Evolutionary conservation across 208 protist genomes (phyloP), one percentile per base, ranked within the genome.

Genomic region (Crithidia acanthocephali): DNA sequence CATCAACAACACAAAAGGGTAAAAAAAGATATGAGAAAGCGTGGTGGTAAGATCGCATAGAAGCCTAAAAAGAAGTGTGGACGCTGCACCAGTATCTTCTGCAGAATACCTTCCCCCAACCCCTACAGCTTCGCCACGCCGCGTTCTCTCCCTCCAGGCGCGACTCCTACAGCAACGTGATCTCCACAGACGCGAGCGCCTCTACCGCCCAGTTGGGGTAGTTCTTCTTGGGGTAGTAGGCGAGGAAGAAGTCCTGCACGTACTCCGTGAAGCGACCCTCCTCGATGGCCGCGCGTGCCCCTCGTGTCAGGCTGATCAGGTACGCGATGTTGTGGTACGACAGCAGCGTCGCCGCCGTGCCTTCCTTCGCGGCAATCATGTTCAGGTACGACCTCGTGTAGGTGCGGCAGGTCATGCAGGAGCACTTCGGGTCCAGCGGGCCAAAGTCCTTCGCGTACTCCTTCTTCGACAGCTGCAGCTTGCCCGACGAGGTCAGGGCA

Each of bases 291-390:
- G 83, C 37, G n/a, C 98, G 77, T 1, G 98, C 86, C 20, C 89
- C 79, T 5, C 82, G 70, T 51, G 98, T 99, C 2, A 99, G 79
- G 37, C 80, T 58, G 61, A 99, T 91, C 75, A 99, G 94, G 76
- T 97, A 99, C 7, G 95, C 93, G 72, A 99, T 95, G 76, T 99
- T 99, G 85, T 99, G 99, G 63, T 97, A 95, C 22, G 97, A 98
- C 23, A 99, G 61, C 55, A 99, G 83, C 32, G 98, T 98, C 32
- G 93, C 92, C 9, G 85, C 95, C 16, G 93, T 74, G 9, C 81
- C 78, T 47, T 98, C 95, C 72, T 97, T 98, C 25, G 72, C 71
- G 5, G 91, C 87, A 10, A 99, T 85, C 59, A 83, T 76, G 74
- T 98, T 89, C 11, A 99, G 52, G 69, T 98, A 98, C 0, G 97